Conservation (phyloP, 805 yeast species). For the Komagataella pseudopastoris region DNA sequence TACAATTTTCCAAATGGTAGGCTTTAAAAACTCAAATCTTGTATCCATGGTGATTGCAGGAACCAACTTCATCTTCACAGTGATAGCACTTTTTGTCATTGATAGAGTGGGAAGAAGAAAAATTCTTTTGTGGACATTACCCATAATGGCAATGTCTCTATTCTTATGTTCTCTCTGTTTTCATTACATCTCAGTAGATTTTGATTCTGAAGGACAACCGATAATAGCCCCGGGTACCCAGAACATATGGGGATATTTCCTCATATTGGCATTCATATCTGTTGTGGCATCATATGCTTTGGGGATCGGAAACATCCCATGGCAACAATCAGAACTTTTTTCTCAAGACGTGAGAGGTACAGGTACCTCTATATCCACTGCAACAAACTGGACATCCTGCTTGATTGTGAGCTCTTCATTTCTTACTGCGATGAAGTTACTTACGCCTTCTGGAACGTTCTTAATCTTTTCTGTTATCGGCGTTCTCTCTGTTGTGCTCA, state of each 20-base stretch:
- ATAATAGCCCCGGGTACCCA: constrained; percentile 33
- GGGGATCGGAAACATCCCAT: constrained; percentile 95
- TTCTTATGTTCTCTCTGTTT: constrained; percentile 81
- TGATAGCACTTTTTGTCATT: constrained; percentile 74
- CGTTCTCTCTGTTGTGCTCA: constrained; percentile 55
- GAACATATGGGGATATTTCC: constrained; percentile 82
- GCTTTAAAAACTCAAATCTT: constrained; percentile 83
- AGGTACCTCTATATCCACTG: constrained; percentile 84
- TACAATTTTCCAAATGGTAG: constrained; percentile 83
- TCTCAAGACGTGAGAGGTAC: constrained; percentile 89
- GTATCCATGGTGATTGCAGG: constrained; percentile 91
- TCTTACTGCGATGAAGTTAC: constrained; percentile 83
- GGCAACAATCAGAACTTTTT: constrained; percentile 95
- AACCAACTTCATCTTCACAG: constrained; percentile 82
- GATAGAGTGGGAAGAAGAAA: constrained; percentile 83
- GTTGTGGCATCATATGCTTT: constrained; percentile 78
- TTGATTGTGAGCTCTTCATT: constrained; percentile 83
- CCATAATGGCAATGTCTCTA: constrained; percentile 70
- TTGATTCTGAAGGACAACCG: constrained; percentile 32
- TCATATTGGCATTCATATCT: constrained; percentile 71
- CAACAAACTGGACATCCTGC: constrained; percentile 93
- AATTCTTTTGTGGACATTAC: constrained; percentile 63
- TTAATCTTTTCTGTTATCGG: constrained; percentile 79
- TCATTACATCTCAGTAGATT: constrained; percentile 63
- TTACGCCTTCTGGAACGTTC: constrained; percentile 93